Evolutionary conservation across 2,329 filamentous ascomycete species (phyloP), one percentile per base, ranked within the genome.

Genomic region (Orbilia blumenaviensis): DNA sequence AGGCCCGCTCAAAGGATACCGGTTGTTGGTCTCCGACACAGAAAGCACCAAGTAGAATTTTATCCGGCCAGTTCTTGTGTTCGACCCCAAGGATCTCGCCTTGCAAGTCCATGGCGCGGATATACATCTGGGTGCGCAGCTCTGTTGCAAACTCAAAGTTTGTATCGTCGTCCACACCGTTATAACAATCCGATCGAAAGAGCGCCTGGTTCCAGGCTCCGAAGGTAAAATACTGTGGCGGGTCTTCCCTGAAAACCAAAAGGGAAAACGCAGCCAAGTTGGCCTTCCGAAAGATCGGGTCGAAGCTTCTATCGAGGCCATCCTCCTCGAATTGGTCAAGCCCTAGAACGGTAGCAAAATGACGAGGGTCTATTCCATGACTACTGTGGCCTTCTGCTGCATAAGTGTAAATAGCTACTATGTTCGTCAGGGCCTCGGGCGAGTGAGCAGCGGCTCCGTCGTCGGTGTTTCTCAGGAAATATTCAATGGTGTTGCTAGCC

Each of bases 51-150:
- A 72, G 25, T 1, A 72, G 38, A 14, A 61, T 58, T n/a, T 38
- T 27, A 21, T 66, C 54, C 3, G 61, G 52, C 69, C 69, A 66
- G 36, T 52, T 34, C 3, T 7, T 6, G 8, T 27, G 21, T 5
- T 25, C 38, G 2, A 2, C 10, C 2, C 1, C 1, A 6, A 3
- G 7, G 10, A 32, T 27, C 3, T 29, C 21, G 1, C 44, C 21
- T 12, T 50, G 23, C n/a, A 66, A 34, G 14, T 4, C 44, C 42
- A 66, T 44, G 5, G n/a, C 42, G 1, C 25, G 16, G 9, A 75
- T 68, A 29, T 63, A 75, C 12, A 58, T n/a, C 10, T 75, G 63
- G 2, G 71, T 75, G 52, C 71, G 54, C 36, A 48, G 66, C 16
- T 29, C 63, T 8, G 18, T 63, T 9, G 63, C 9, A 21, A 75